Conservation (phyloP, 768 basidiomycete species). For the Dioszegia crocea region DNA sequence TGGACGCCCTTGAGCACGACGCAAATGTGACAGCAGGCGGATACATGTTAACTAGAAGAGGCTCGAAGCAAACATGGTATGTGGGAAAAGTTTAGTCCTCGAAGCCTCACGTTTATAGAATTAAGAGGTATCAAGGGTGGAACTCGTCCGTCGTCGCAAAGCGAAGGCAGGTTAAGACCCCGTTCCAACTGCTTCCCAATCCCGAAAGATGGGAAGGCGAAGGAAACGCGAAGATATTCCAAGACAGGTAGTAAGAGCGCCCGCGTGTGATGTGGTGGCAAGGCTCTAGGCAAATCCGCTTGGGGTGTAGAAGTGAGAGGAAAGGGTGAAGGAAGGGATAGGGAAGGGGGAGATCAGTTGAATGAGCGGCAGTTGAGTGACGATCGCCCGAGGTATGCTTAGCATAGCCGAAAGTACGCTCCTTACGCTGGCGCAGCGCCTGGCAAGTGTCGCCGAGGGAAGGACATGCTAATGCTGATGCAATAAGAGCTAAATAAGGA, state of each 20-base stretch:
- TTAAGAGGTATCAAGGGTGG: slow-evolving; percentile 22
- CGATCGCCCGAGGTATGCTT: too few species aligned
- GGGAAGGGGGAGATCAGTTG: neutral
- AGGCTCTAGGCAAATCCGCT: slow-evolving; percentile 24
- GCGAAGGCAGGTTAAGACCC: slow-evolving; percentile 11
- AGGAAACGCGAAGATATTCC: slow-evolving; percentile 17
- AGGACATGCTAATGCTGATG: too few species aligned
- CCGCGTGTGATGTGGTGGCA: slow-evolving; percentile 2
- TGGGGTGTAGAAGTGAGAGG: slow-evolving; percentile 10
- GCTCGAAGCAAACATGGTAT: neutral
- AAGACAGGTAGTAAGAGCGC: slow-evolving; percentile 20
- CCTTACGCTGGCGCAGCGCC: too few species aligned
- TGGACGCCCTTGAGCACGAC: neutral
- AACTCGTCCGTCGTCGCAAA: slow-evolving; percentile 14
- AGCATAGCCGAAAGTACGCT: too few species aligned
- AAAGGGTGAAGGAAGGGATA: neutral
- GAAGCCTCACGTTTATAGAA: slow-evolving; percentile 8
- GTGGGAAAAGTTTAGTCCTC: slow-evolving; percentile 20
- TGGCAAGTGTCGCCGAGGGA: too few species aligned
- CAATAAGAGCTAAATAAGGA: too few species aligned
- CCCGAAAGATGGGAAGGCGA: neutral
- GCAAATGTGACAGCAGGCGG: neutral
- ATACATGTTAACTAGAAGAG: neutral
- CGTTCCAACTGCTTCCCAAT: neutral
- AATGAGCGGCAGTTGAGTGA: neutral